Conservation (phyloP, 768 basidiomycete species). For the Gymnopilus junonius region DNA sequence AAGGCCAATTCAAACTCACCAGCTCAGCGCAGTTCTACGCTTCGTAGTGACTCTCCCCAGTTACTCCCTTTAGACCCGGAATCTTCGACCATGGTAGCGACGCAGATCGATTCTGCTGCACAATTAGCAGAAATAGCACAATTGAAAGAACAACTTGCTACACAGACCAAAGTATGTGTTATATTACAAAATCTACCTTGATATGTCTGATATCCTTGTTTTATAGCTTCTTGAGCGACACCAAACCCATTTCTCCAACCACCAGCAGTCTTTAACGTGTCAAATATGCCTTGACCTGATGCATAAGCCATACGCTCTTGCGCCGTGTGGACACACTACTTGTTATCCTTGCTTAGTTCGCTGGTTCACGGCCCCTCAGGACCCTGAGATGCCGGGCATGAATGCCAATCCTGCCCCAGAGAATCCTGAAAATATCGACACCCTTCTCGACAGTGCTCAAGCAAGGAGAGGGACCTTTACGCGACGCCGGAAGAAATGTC, state of each 20-base stretch:
- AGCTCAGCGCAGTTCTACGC: slow-evolving; percentile 2
- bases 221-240: slow-evolving; percentile 55
- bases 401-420: slow-evolving; percentile 31
- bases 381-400: slow-evolving; percentile 33
- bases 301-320: slow-evolving; percentile 72
- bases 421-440: slow-evolving; percentile 16
- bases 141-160: slow-evolving; percentile 48
- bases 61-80: slow-evolving; percentile 20
- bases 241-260: slow-evolving; percentile 51
- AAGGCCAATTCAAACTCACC: slow-evolving; percentile 34
- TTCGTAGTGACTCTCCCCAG: slow-evolving; percentile 6
- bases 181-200: background rate
- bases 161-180: slow-evolving; percentile 41
- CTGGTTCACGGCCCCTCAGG: slow-evolving; percentile 66
- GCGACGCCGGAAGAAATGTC: slow-evolving; percentile 69
- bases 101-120: background rate
- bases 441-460: slow-evolving; percentile 41
- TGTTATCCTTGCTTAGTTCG: slow-evolving; percentile 74
- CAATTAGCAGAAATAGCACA: slow-evolving; percentile 36
- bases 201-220: slow-evolving; percentile 1
- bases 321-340: slow-evolving; percentile 76
- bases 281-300: slow-evolving; percentile 81
- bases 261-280: slow-evolving; percentile 72
- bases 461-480: slow-evolving; percentile 48
- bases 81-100: background rate